Percentiles rank a stretch among this genome's conserved stretches.
These are phyloP conservation scores for Dothistroma septosporum DNA, from an alignment of 2,329 filamentous ascomycete species.

Conservation along the genomic window DNA sequence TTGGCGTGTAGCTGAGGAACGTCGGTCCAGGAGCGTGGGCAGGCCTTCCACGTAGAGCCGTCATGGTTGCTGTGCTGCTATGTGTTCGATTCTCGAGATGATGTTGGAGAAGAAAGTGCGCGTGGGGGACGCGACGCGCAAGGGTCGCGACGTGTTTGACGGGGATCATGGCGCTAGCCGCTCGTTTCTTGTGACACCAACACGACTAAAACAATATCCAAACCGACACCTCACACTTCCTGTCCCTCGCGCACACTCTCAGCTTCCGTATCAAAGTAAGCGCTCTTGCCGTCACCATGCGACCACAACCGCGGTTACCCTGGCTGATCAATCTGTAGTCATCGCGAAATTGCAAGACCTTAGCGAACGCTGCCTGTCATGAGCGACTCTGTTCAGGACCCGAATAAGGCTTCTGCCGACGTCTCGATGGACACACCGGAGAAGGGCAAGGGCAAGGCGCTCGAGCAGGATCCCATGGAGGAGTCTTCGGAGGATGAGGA, in stretches of 20 bases:
- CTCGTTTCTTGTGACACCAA: neutral
- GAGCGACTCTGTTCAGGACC: slow-evolving; percentile 28
- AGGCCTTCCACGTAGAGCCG: slow-evolving; percentile 57
- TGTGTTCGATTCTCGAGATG: too few relatives aligned
- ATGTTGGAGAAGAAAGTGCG: neutral
- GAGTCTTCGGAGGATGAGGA: slow-evolving; percentile 43
- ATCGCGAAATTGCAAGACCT: neutral
- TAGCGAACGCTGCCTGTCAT: slow-evolving; percentile 17
- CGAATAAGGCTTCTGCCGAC: slow-evolving; percentile 25
- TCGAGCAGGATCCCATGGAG: slow-evolving; percentile 52
- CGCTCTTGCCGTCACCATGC: neutral
- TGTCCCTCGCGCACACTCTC: neutral
- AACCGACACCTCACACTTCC: neutral
- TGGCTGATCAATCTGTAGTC: neutral
- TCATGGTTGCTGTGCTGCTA: slow-evolving; percentile 21
- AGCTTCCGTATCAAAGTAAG: neutral
- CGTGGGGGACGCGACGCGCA: neutral
- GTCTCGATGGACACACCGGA: slow-evolving; percentile 45
- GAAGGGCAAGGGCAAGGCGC: slow-evolving; percentile 88
- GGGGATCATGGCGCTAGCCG: neutral
- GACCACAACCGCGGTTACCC: neutral
- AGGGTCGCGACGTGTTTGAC: neutral
- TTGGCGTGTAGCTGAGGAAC: slow-evolving; percentile 81
- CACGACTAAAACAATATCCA: neutral
- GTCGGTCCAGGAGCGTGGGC: slow-evolving; percentile 79